Percentiles rank a stretch among this genome's conserved stretches.
phyloP scores from a whole-genome alignment of 2,329 filamentous ascomycete genomes.

The Ophiocordyceps robertsii region DNA sequence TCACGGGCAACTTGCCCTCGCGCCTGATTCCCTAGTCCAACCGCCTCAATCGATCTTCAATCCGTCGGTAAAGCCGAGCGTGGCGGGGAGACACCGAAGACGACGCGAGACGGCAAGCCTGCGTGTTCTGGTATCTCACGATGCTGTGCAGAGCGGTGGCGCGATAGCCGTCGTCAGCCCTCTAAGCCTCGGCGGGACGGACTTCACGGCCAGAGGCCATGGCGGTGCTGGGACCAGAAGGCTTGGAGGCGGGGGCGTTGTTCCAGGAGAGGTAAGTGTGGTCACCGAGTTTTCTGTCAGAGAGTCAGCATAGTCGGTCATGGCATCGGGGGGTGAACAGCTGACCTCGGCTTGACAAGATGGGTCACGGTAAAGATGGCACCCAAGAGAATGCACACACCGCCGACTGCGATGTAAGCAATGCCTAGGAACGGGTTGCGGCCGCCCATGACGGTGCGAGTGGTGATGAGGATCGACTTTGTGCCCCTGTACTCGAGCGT shows the following conservation, averaged over 20 bases:
- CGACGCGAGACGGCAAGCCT: background rate
- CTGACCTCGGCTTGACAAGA: conserved; percentile 77
- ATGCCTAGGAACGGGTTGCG: conserved; percentile 94
- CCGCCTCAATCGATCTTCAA: background rate
- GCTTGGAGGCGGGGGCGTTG: conserved; percentile 35
- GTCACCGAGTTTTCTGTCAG: conserved; percentile 81
- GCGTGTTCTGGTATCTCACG: background rate
- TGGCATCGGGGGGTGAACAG: conserved; percentile 5
- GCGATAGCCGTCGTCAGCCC: conserved; percentile 13
- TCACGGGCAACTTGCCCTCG: background rate
- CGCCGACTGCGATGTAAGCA: conserved; percentile 86
- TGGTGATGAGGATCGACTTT: conserved; percentile 82
- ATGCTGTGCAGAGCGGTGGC: conserved; percentile 7
- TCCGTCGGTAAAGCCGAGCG: background rate
- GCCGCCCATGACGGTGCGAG: conserved; percentile 83
- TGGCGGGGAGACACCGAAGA: background rate
- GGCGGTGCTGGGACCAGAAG: conserved; percentile 25
- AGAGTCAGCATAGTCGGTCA: conserved; percentile 1
- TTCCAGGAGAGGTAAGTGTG: conserved; percentile 98
- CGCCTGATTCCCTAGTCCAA: background rate
- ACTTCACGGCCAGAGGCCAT: conserved; percentile 44
- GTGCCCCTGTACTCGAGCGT: conserved; percentile 69
- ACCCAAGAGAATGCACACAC: conserved; percentile 81
- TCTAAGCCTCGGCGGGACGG: conserved; percentile 29
- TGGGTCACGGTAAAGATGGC: conserved; percentile 81